Evolutionary conservation across 768 basidiomycete genomes (phyloP).

Genomic region (Mycena filopes): DNA sequence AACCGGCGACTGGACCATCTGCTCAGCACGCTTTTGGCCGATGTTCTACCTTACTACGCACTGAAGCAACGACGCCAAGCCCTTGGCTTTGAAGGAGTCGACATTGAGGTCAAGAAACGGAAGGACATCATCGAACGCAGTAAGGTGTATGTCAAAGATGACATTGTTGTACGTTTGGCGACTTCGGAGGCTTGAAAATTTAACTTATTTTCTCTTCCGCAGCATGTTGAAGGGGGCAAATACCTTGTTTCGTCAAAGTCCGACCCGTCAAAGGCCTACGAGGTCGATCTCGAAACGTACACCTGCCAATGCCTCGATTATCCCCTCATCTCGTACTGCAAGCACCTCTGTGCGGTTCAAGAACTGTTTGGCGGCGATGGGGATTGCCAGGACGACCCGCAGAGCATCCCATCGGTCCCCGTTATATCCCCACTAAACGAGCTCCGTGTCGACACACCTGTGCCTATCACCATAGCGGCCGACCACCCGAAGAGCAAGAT

Average conservation of each 20-base stretch:
- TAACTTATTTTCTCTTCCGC: too few relatives aligned
- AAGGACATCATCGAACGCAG: conserved; percentile 2
- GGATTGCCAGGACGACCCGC: neutral
- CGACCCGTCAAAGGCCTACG: conserved; percentile 6
- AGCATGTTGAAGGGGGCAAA: neutral
- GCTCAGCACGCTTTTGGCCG: neutral
- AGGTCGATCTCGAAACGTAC: conserved; percentile 30
- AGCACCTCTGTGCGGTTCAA: conserved; percentile 35
- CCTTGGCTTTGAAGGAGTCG: neutral
- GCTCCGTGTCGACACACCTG: too few relatives aligned
- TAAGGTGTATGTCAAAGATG: conserved; percentile 11
- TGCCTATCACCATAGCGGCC: neutral
- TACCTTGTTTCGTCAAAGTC: conserved; percentile 20
- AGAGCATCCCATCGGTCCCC: neutral
- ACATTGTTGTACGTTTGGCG: conserved; percentile 8
- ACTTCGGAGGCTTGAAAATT: neutral
- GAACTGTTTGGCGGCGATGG: conserved; percentile 4
- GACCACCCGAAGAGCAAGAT: neutral
- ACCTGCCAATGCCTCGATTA: conserved; percentile 26
- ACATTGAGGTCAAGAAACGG: conserved; percentile 17
- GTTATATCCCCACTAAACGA: neutral
- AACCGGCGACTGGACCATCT: neutral
- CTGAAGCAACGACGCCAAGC: neutral
- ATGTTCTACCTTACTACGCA: neutral
- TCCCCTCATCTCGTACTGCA: conserved; percentile 34